Conservation (phyloP, 2,329 filamentous ascomycete genomes). For the Monosporascus cannonballus region DNA sequence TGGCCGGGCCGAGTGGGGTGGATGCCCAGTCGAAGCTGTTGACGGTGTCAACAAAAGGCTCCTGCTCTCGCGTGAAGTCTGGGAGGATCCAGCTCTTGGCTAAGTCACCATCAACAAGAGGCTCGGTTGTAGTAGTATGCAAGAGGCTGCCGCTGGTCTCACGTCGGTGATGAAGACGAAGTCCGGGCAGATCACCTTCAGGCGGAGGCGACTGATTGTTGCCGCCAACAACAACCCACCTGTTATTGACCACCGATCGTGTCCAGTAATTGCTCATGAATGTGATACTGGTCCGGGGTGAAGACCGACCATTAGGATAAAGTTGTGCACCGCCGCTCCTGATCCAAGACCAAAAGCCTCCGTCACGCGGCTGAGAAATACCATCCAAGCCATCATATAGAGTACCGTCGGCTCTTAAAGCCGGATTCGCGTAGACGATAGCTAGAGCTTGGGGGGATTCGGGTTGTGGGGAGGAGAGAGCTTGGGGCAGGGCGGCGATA, state of each 20-base stretch:
- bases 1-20: conserved; percentile 41
- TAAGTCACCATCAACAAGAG: conserved; percentile 10
- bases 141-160: conserved; percentile 7
- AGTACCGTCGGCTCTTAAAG: conserved; percentile 23
- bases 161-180: conserved; percentile 5
- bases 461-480: not conserved
- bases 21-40: conserved; percentile 40
- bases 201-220: conserved; percentile 29
- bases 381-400: conserved; percentile 27
- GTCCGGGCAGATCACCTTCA: conserved; percentile 12
- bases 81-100: conserved; percentile 24
- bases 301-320: not conserved
- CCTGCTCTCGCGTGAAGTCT: conserved; percentile 30
- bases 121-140: not conserved
- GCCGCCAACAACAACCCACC: conserved; percentile 34
- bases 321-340: conserved; percentile 10
- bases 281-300: conserved; percentile 12
- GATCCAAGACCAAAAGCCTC: conserved; percentile 35
- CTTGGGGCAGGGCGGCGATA: conserved; percentile 22
- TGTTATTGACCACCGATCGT: conserved; percentile 24
- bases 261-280: conserved; percentile 31
- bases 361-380: conserved; percentile 24
- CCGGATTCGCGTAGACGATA: conserved; percentile 32
- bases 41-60: conserved; percentile 33
- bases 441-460: conserved; percentile 7